Evolutionary conservation across 345 rosid species (phyloP), one percentile per base, ranked within the genome.

Genomic region (Litchi chinensis): DNA sequence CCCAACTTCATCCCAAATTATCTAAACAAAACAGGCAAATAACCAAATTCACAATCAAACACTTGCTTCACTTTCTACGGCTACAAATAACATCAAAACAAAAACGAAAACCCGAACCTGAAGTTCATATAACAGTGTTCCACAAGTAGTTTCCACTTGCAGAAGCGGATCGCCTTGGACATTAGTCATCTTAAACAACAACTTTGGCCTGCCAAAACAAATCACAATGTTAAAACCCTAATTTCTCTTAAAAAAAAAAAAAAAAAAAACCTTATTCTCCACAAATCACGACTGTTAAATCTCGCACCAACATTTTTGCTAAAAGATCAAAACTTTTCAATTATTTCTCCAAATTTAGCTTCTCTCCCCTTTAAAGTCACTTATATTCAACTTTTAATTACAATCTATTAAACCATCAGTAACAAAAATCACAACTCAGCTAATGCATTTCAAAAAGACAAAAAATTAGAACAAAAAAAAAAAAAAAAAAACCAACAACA

Each of bases 1-100:
- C 62, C 99, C 99, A 68, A 97, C 94, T 87, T 97, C 99, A 86
- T 92, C 92, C 99, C 99, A 96, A 50, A 94, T 96, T 52, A 93
- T 90, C 99, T 96, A 74, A 80, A 65, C 4, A 43, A 77, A 66
- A 3, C 63, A 75, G 16, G 41, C 64, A 52, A 65, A 52, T 19
- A 22, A 77, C 75, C 21, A 75, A 46, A 57, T n/a, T n/a, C 22
- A 21, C 73, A 63, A 9, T 71, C 18, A 44, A 50, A 66, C 21
- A 41, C 39, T 54, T 54, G 16, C 59, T 60, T 54, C 40, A 54
- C 67, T 50, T 40, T 63, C 64, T 13, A 39, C 56, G 63, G 54
- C 54, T 46, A 54, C n/a, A 40, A 71, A 24, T 52, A 69, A 69
- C 13, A 48, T 44, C 37, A 73, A 26, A 44, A 22, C 16, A 13